Base-by-base conservation (phyloP, 768 basidiomycete species). In the Lactifluus rugatus region DNA sequence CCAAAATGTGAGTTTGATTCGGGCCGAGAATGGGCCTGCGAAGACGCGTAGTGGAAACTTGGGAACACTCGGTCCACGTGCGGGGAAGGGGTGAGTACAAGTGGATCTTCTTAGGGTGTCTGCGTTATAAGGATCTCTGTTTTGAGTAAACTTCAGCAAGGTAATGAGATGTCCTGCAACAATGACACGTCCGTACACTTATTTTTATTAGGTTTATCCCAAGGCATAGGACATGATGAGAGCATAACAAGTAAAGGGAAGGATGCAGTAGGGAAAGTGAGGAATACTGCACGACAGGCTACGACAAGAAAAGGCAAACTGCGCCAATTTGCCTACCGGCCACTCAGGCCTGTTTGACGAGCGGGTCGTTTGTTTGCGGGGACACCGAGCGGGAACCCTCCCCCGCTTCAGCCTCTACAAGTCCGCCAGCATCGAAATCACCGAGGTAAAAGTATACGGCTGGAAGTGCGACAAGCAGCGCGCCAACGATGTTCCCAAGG, bases 401-500 rank as follows among this genome's bases (percentile, higher is more conserved):
- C 10, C 60, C 60, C 10, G 44, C 49, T 45, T 61, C 60, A 13
- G 55, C 60, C 26, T 56, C n/a, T 21, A 31, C 55, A 13, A 61
- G 54, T 13, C 41, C 54, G 26, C 21, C 45, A 17, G 54, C 60
- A 28, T 45, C 5, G 19, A 77, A 78, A 64, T 85, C 82, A 32
- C 66, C 66, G 5, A 87, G 77, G 64, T 83, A 82, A 71, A 84
- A 81, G 66, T 85, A 85, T 5, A 75, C 71, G 0, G 78, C 83
- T 2, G 86, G 86, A 4, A 87, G 66, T 32, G 74, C 86, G 26
- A 88, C 83, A 44, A 84, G 69, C 31, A 83, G 71, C 9, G 75
- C 86, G 1, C 86, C 86, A 32, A 87, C 72, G 32, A 82, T 75
- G 67, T 88, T 88, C 11, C 86, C 86, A 46, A 87, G 58, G 65